These are phyloP conservation scores for Perilla frutescens DNA, from an alignment of 257 asterid species.

Conservation along the genomic window DNA sequence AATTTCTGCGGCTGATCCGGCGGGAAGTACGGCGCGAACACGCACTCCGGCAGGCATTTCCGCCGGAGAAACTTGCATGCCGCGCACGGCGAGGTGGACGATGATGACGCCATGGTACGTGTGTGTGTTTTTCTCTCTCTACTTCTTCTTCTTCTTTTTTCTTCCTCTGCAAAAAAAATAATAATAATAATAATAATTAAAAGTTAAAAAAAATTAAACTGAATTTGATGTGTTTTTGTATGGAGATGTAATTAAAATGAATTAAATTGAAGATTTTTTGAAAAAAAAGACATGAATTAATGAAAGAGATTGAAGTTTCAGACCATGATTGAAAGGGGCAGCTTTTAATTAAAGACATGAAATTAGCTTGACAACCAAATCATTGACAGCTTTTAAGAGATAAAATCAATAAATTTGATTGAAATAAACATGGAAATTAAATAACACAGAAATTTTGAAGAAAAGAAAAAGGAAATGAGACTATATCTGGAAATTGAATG, in stretches of 20 bases:
- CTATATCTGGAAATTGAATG: conserved; percentile 55
- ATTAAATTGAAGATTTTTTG: no score
- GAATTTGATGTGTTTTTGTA: no score
- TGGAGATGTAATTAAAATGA: no score
- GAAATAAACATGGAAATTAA: conserved; percentile 35
- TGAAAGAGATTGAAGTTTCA: background rate
- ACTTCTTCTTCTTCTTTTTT: no score
- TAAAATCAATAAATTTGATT: conserved; percentile 44
- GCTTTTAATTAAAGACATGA: conserved; percentile 42
- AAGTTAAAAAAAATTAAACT: no score
- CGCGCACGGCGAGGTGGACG: conserved; percentile 68
- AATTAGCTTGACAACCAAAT: conserved; percentile 51
- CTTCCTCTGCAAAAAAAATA: no score
- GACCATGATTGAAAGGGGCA: conserved; percentile 44
- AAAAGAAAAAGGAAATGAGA: conserved; percentile 35
- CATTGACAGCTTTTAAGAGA: conserved; percentile 54
- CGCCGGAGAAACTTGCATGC: conserved; percentile 84
- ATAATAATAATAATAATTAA: no score
- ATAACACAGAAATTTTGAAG: conserved; percentile 2
- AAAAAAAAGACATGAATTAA: no score
- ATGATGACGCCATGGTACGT: conserved; percentile 59
- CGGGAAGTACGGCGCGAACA: conserved; percentile 75
- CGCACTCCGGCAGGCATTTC: conserved; percentile 77
- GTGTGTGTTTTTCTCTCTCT: background rate
- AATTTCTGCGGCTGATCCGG: conserved; percentile 81